Percentiles rank a stretch among this genome's conserved stretches.
phyloP scores from a whole-genome alignment of 2,329 filamentous ascomycete genomes.

The Cryphonectria radicalis region DNA sequence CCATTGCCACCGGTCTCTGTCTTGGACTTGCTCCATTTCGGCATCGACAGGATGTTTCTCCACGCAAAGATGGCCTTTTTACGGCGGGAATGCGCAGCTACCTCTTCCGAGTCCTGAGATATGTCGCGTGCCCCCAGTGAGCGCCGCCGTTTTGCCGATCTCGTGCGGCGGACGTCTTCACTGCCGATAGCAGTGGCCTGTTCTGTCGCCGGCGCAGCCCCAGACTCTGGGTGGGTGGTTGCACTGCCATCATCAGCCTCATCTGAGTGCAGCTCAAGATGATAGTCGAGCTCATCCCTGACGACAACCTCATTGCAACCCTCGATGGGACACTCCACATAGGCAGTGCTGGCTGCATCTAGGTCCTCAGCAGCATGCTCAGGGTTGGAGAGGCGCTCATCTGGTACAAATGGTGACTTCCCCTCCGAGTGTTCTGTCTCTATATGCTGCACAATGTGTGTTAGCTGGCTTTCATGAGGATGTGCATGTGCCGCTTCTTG shows the following conservation, averaged over 20 bases:
- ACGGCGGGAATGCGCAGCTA: constrained; percentile 18
- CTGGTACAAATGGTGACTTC: constrained; percentile 32
- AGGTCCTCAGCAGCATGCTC: constrained; percentile 24
- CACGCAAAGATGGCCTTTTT: constrained; percentile 28
- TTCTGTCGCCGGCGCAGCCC: neutral
- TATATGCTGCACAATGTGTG: constrained; percentile 34
- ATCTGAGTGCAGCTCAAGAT: constrained; percentile 62
- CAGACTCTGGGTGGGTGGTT: constrained; percentile 15
- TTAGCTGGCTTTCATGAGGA: constrained; percentile 23
- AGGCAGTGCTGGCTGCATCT: constrained; percentile 41
- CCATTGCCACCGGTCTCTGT: constrained; percentile 3
- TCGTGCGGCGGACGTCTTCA: constrained; percentile 9
- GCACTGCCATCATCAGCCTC: constrained; percentile 49
- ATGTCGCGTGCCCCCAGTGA: constrained; percentile 15
- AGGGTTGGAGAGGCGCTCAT: constrained; percentile 29
- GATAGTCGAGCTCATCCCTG: constrained; percentile 57
- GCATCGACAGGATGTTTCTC: constrained; percentile 29
- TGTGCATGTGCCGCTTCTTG: constrained; percentile 4
- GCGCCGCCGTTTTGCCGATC: constrained; percentile 16
- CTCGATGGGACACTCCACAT: constrained; percentile 58
- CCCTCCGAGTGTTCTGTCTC: constrained; percentile 37
- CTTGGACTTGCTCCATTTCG: constrained; percentile 24
- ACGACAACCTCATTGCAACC: constrained; percentile 64
- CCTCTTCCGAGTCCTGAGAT: constrained; percentile 20
- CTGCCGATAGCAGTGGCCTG: neutral